These are phyloP conservation scores for Zygoascus biomembranicola DNA, from an alignment of 805 yeast genomes.

Conservation along the genomic window DNA sequence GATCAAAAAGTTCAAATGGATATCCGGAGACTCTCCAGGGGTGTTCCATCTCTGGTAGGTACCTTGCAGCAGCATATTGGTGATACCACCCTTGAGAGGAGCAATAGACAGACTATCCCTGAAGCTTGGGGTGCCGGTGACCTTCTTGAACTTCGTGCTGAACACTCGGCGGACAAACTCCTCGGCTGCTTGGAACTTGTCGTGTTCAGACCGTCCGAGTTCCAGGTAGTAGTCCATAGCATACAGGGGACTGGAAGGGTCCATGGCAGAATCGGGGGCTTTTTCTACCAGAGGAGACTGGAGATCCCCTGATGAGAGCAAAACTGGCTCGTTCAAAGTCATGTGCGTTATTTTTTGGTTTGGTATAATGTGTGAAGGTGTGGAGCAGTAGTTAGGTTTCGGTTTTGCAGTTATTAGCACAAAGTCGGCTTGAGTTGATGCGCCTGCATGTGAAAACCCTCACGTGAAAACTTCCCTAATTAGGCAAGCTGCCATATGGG, in stretches of 20 bases:
- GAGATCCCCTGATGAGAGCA: background rate
- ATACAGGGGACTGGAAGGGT: conserved; percentile 5
- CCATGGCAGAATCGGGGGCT: background rate
- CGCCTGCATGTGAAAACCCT: background rate
- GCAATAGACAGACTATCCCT: conserved; percentile 14
- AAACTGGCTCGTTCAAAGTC: background rate
- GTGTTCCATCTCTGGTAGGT: conserved; percentile 1
- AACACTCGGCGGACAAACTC: conserved; percentile 10
- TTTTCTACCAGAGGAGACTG: background rate
- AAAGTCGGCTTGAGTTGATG: background rate
- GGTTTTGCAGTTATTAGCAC: no score
- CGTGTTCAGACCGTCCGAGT: conserved; percentile 1
- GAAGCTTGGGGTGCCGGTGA: background rate
- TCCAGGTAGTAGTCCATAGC: conserved; percentile 14
- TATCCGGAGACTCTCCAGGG: background rate
- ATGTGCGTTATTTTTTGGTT: no score
- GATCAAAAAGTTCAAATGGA: conserved; percentile 32
- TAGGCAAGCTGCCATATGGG: background rate
- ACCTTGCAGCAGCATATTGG: conserved; percentile 28
- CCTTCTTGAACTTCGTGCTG: background rate
- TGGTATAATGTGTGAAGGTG: background rate
- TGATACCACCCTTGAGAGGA: conserved; percentile 31
- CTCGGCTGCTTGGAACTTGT: conserved; percentile 10
- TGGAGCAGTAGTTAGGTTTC: no score
- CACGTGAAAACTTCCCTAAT: background rate